Conservation (phyloP, 2,329 filamentous ascomycete species). For the Penicillium freii region DNA sequence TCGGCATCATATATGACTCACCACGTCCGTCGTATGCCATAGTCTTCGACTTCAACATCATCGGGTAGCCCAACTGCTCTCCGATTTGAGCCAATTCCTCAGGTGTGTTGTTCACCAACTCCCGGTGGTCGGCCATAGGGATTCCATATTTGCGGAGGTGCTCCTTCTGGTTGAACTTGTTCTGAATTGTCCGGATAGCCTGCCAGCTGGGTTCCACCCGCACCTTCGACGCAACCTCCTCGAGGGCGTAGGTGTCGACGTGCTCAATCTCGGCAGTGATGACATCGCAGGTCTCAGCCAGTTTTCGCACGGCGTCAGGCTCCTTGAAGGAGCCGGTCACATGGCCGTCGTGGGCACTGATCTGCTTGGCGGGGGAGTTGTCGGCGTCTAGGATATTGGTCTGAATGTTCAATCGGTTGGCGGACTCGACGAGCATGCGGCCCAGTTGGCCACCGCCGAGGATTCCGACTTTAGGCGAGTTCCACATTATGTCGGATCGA, state of each 20-base stretch:
- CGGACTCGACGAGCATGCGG: constrained; percentile 91
- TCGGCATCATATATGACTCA: constrained; percentile 39
- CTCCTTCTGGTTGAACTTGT: constrained; percentile 88
- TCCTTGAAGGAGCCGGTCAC: constrained; percentile 88
- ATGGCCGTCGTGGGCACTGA: constrained; percentile 71
- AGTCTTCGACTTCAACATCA: constrained; percentile 88
- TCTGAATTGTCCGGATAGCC: constrained; percentile 84
- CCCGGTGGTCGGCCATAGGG: constrained; percentile 68
- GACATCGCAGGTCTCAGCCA: constrained; percentile 75
- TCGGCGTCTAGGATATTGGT: constrained; percentile 76
- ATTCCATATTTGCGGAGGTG: constrained; percentile 68
- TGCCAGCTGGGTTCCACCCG: constrained; percentile 78
- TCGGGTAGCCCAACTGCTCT: constrained; percentile 70
- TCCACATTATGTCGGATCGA: constrained; percentile 35
- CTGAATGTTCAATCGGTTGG: constrained; percentile 72
- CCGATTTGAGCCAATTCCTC: constrained; percentile 64
- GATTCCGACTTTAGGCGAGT: constrained; percentile 49
- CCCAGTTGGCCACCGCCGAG: constrained; percentile 73
- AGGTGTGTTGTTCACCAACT: constrained; percentile 59
- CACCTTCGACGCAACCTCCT: constrained; percentile 70
- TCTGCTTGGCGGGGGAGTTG: constrained; percentile 78
- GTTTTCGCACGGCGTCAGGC: constrained; percentile 69
- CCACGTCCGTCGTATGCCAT: constrained; percentile 90
- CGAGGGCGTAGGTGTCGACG: constrained; percentile 82
- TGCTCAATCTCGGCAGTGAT: constrained; percentile 95